phyloP scores from a whole-genome alignment of 1,139 yeast species.

The Taphrina betulina region DNA sequence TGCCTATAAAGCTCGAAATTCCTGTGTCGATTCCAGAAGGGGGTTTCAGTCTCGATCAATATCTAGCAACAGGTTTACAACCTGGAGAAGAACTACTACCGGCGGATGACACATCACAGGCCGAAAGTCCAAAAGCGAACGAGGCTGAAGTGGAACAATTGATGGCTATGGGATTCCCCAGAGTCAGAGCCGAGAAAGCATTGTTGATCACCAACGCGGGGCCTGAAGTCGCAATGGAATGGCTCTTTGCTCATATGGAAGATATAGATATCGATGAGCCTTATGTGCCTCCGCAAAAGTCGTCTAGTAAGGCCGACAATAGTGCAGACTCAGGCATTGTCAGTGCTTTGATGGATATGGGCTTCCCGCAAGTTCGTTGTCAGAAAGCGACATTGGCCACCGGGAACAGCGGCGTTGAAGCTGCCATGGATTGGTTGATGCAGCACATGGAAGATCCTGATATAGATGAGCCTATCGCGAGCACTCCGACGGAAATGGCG shows the following conservation, averaged over 20 bases:
- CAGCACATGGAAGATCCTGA: constrained; percentile 63
- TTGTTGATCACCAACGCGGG: constrained; percentile 63
- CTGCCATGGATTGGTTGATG: constrained; percentile 89
- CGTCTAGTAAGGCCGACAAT: constrained; percentile 39
- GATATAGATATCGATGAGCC: constrained; percentile 75
- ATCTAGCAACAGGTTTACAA: constrained; percentile 45
- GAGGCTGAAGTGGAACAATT: constrained; percentile 56
- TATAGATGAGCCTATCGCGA: constrained; percentile 36
- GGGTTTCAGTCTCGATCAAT: constrained; percentile 47
- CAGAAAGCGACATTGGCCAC: constrained; percentile 61
- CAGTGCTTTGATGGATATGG: constrained; percentile 67
- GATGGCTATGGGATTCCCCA: constrained; percentile 83
- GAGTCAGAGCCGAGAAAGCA: constrained; percentile 63
- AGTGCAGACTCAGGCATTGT: constrained; percentile 48
- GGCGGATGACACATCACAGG: constrained; percentile 42
- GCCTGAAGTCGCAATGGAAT: constrained; percentile 81
- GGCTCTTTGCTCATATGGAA: constrained; percentile 87
- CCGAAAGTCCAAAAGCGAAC: constrained; percentile 54
- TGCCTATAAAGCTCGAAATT: constrained; percentile 75
- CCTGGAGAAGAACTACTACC: constrained; percentile 51
- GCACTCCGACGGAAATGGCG: constrained; percentile 37
- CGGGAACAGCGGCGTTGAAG: constrained; percentile 57
- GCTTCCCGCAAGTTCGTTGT: constrained; percentile 64
- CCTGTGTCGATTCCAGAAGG: constrained; percentile 63
- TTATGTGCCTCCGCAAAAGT: constrained; percentile 45